These are phyloP conservation scores for Saccharata proteae DNA, from an alignment of 2,329 filamentous ascomycete genomes.

Conservation along the genomic window DNA sequence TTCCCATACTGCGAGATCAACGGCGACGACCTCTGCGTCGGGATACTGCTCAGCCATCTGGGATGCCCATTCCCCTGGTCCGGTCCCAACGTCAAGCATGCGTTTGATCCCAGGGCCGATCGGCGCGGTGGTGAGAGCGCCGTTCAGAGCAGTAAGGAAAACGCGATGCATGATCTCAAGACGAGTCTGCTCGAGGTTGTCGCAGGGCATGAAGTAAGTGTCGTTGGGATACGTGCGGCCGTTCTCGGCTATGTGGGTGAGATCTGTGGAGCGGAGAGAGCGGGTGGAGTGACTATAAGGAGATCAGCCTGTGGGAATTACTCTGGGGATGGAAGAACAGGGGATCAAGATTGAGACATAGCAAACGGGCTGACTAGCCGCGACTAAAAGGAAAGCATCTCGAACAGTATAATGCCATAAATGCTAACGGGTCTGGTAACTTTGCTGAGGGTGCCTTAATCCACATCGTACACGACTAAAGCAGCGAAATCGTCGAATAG, in stretches of 20 bases:
- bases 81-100: conserved; percentile 33
- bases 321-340: not conserved
- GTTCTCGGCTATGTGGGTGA: conserved; percentile 49
- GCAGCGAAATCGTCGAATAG: no score
- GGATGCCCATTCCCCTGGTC: conserved; percentile 38
- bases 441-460: no score
- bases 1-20: conserved; percentile 37
- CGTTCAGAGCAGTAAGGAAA: conserved; percentile 34
- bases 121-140: conserved; percentile 23
- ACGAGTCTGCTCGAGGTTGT: conserved; percentile 52
- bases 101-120: conserved; percentile 16
- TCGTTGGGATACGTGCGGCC: conserved; percentile 49
- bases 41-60: conserved; percentile 32
- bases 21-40: conserved; percentile 35
- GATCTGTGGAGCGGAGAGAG: conserved; percentile 30
- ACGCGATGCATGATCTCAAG: conserved; percentile 51
- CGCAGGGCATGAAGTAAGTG: conserved; percentile 54
- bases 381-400: no score
- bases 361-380: no score
- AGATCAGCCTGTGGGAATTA: not conserved
- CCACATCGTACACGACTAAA: no score
- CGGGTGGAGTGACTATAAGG: conserved; percentile 19
- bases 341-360: not conserved
- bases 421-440: no score
- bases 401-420: no score